These are phyloP conservation scores for Sphagnum contortum DNA, from an alignment of 225 moss, liverwort and hornwort genomes.

Conservation along the genomic window DNA sequence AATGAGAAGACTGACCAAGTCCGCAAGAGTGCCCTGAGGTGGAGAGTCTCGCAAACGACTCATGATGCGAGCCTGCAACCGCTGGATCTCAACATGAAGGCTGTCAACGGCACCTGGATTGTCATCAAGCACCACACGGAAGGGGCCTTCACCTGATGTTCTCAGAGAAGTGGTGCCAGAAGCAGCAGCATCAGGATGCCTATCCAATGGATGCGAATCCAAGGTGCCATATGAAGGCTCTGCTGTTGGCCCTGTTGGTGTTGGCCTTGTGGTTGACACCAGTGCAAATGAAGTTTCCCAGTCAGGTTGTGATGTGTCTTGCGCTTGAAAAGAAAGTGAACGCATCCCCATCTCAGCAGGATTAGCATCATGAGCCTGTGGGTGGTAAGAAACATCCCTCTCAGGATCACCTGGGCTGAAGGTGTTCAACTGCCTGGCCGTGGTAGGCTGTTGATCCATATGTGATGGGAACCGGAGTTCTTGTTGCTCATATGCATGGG, in stretches of 20 bases:
- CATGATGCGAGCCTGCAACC: slow-evolving; percentile 86
- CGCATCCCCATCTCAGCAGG: slow-evolving; percentile 39
- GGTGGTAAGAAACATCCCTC: no score
- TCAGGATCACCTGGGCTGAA: no score
- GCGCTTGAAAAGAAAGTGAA: slow-evolving; percentile 32
- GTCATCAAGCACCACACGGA: slow-evolving; percentile 67
- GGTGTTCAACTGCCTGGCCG: no score
- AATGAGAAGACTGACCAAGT: no score
- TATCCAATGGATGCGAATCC: slow-evolving; percentile 13
- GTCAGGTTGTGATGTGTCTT: slow-evolving; percentile 61
- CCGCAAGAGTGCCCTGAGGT: slow-evolving; percentile 12
- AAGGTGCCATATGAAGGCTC: slow-evolving; percentile 32
- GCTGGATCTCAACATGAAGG: slow-evolving; percentile 85
- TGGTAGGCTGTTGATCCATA: no score
- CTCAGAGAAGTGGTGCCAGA: slow-evolving; percentile 31
- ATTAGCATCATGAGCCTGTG: slow-evolving; percentile 29
- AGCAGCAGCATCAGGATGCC: slow-evolving; percentile 19
- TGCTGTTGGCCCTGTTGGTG: slow-evolving; percentile 26
- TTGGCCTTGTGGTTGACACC: slow-evolving; percentile 81
- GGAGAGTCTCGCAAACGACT: slow-evolving; percentile 75
- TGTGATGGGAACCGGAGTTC: no score
- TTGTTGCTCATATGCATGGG: not conserved
- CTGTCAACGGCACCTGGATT: slow-evolving; percentile 78
- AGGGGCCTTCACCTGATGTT: slow-evolving; percentile 56
- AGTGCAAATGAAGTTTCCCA: slow-evolving; percentile 93